A percentile compares a stretch with the other conserved stretches of the same genome.
phyloP scores from a whole-genome alignment of 495 filamentous ascomycete species.

The Hypoxylon cercidicola region DNA sequence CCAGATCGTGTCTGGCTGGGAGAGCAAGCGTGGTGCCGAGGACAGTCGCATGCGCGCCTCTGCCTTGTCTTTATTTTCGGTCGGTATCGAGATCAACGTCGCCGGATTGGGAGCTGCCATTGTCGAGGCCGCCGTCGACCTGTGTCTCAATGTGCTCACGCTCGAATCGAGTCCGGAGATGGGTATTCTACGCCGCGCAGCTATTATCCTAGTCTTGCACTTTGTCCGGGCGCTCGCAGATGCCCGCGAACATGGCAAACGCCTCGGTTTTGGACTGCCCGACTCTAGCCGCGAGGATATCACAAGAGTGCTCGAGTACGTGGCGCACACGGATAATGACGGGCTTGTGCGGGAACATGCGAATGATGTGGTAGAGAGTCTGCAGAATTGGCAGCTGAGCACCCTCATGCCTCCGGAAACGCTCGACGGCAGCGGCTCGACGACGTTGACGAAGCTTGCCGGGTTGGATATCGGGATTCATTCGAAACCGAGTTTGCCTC shows the following conservation, averaged over 20 bases:
- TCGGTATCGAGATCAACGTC: constrained; percentile 73
- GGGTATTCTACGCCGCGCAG: constrained; percentile 78
- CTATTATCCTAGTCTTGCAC: constrained; percentile 73
- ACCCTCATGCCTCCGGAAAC: constrained; percentile 49
- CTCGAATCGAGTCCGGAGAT: constrained; percentile 71
- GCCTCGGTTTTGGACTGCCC: constrained; percentile 70
- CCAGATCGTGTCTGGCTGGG: constrained; percentile 79
- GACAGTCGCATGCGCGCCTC: constrained; percentile 83
- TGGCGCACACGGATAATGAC: constrained; percentile 75
- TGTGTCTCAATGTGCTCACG: constrained; percentile 71
- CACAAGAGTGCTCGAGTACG: constrained; percentile 70
- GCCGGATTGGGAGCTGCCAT: constrained; percentile 65
- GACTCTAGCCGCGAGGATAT: constrained; percentile 70
- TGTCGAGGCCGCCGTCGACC: constrained; percentile 70
- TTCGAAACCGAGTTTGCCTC: constrained; percentile 40
- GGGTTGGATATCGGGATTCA: constrained; percentile 52
- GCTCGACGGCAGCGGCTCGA: constrained; percentile 16
- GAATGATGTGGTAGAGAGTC: constrained; percentile 72
- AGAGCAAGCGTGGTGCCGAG: constrained; percentile 72
- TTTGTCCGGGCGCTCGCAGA: constrained; percentile 73
- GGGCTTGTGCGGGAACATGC: constrained; percentile 78
- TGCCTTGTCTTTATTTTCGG: constrained; percentile 76
- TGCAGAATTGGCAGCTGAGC: constrained; percentile 75
- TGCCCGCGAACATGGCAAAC: constrained; percentile 61
- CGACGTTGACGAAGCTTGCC: constrained; percentile 51